Base-by-base conservation (phyloP, 306 rosid species). In the Carpinus fangiana region DNA sequence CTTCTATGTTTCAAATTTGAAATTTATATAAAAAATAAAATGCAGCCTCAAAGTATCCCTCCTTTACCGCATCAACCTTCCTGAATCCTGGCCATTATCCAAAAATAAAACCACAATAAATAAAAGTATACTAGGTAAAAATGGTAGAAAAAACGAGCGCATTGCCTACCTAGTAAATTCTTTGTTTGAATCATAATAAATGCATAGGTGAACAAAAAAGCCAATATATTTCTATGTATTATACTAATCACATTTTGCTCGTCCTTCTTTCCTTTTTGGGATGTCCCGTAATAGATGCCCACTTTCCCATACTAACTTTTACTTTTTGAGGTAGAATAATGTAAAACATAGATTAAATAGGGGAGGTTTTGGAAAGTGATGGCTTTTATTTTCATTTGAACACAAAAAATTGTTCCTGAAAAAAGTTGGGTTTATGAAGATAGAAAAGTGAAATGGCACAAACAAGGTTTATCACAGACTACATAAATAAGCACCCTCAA, bases 11-110 rank as follows among this genome's bases (percentile, higher is more conserved):
- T 56, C 66, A 70, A 69, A 57, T 7, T 14, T n/a, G 62, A 74
- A 69, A 67, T 46, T 52, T 51, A 52, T 62, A 28, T 7, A 48
- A 41, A 61, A 78, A 34, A 70, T 45, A 59, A 20, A 59, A 28
- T 16, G 72, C 74, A 62, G 72, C 61, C 51, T 45, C 73, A 62
- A 31, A 67, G 59, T 72, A 34, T 38, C 61, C 85, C 59, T 73
- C 67, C 36, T 31, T 38, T 48, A 77, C 56, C 12, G 75, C 70
- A 55, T 73, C 77, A 73, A 72, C 67, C 70, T 67, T 60, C 81
- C 76, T 31, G 34, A 31, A 31, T 31, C 34, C 34, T 60, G 81
- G 47, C 54, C 67, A 53, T 78, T 46, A 51, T 67, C 31, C 23
- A 13, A 70, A 68, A 43, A 16, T 1, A 7, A 60, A 41, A 41